These are phyloP conservation scores for Leccinum rimulosum DNA, from an alignment of 768 basidiomycete genomes.

Conservation along the genomic window DNA sequence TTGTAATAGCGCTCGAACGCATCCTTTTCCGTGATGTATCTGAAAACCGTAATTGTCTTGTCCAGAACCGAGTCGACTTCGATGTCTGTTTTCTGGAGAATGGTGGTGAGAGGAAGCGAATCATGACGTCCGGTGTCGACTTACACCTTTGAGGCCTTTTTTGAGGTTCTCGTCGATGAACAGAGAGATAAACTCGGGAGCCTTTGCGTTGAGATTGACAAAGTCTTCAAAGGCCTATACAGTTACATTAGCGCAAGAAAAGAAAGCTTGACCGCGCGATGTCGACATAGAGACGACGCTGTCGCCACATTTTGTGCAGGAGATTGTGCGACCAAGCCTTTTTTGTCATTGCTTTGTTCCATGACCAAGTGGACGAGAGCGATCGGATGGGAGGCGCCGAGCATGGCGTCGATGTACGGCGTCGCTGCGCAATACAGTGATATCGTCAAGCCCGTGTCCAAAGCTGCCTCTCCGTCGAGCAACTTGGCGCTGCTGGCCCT, in stretches of 20 bases:
- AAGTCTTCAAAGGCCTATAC: slow-evolving; percentile 87
- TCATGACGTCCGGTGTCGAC: slow-evolving; percentile 27
- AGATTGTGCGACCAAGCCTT: no score
- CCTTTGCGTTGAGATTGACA: slow-evolving; percentile 82
- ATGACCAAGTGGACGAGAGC: no score
- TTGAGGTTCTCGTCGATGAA: slow-evolving; percentile 97
- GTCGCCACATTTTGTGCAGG: no score
- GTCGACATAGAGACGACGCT: no score
- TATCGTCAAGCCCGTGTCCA: no score
- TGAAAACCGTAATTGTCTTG: slow-evolving; percentile 95
- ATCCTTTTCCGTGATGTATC: slow-evolving; percentile 93
- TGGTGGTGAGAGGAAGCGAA: neutral
- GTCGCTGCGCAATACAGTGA: no score
- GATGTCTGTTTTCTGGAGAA: slow-evolving; percentile 81
- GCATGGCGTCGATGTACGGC: no score
- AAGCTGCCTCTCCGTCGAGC: no score
- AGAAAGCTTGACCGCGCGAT: neutral
- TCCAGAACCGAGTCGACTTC: slow-evolving; percentile 90
- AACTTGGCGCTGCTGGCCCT: no score
- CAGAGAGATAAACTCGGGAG: slow-evolving; percentile 92
- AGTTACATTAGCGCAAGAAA: slow-evolving; percentile 3
- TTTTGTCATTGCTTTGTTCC: no score
- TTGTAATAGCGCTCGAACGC: slow-evolving; percentile 99
- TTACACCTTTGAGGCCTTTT: slow-evolving; percentile 90
- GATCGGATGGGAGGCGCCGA: no score